These are phyloP conservation scores for Castanea sativa DNA, from an alignment of 306 rosid species.

Conservation along the genomic window DNA sequence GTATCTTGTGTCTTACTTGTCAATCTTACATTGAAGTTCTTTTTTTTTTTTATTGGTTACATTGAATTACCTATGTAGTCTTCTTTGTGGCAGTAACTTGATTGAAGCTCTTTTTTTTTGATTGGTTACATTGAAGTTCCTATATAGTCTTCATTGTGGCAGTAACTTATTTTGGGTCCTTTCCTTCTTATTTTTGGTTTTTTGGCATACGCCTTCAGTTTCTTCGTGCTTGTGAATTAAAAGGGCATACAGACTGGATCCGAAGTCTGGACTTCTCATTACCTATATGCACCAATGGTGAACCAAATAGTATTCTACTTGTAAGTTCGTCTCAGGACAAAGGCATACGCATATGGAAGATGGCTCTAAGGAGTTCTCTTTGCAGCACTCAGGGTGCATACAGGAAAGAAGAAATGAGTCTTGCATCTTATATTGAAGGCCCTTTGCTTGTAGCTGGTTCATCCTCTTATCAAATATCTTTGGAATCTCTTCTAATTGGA, in stretches of 20 bases:
- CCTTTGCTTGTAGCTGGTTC: constrained; percentile 75
- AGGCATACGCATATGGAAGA: constrained; percentile 93
- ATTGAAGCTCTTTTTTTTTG: too few species aligned
- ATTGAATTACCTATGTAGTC: neutral
- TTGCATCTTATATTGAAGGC: constrained; percentile 88
- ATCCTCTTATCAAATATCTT: constrained; percentile 73
- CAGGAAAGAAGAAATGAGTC: constrained; percentile 54
- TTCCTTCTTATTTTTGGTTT: neutral
- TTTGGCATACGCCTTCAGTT: constrained; percentile 48
- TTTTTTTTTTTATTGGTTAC: too few species aligned
- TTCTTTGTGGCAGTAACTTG: constrained; percentile 8
- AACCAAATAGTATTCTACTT: constrained; percentile 58
- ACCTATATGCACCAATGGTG: constrained; percentile 53
- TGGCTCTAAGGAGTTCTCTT: constrained; percentile 36
- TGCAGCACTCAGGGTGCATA: constrained; percentile 36
- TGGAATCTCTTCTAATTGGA: constrained; percentile 91
- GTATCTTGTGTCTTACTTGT: constrained; percentile 32
- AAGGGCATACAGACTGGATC: constrained; percentile 98
- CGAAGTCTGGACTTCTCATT: constrained; percentile 92
- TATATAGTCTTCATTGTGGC: constrained; percentile 1
- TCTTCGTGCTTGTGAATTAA: constrained; percentile 74
- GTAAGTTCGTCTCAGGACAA: constrained; percentile 93
- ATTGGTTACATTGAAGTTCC: neutral
- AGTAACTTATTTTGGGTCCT: neutral
- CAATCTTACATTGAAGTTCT: constrained; percentile 4